Evolutionary conservation across 1,284 basidiomycete genomes (phyloP), one percentile per base, ranked within the genome.

Genomic region (Hymenochaete sp.): DNA sequence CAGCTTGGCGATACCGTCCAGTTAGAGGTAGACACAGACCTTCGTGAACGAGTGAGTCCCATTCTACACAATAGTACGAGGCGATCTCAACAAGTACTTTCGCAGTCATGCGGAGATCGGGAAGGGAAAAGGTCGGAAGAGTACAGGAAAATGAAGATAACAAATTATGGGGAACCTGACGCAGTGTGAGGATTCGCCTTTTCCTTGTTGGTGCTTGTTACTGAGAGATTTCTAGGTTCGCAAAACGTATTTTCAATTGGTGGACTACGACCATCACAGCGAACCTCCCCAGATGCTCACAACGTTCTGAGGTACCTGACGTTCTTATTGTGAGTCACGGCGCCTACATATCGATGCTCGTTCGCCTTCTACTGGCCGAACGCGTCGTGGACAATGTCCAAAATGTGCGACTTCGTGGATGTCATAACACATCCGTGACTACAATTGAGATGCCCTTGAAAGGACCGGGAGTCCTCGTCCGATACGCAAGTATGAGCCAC

Each of bases 311-410:
- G 37, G 55, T 66, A 41, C 58, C 60, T 46, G 61, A 70, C 51
- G 66, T 84, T 36, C 67, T 88, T 21, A 70, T 78, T 3, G 72
- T 77, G 44, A 74, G 77, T 29, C 83, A 88, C 50, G 82, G 81
- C 2, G 82, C 73, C 0, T 69, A 73, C 53, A 82, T 86, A 49
- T 60, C 63, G 16, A 64, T 66, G 13, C 65, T 86, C 38, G 59
- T 80, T 42, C 65, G 63, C 26, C 62, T 57, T 33, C 57, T 84
- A 54, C 51, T 73, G 14, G 61, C 61, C 9, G 66, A 64, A 33
- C 58, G 67, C 29, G 59, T 64, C 52, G 49, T 74, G 29, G 53
- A 49, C 33, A 64, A 60, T 44, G 67, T 55, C 31, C 53, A 55
- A n/a, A 72, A 67, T 0, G 67, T 77, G 24, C 53, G 57, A 22